Conservation (phyloP, 78 protist genomes). For the Dictyostelium firmibasis region DNA sequence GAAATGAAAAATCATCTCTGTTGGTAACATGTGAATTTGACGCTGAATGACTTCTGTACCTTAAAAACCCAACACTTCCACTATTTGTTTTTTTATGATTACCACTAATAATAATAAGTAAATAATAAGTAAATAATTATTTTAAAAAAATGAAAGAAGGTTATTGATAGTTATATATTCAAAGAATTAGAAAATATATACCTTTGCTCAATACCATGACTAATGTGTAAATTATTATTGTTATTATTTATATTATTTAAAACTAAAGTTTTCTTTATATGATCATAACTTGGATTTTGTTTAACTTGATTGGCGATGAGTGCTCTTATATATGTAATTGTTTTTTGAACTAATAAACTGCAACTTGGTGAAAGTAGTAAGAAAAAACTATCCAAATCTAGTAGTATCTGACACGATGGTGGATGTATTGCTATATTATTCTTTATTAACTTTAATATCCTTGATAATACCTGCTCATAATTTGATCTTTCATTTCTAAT, state of each 20-base stretch:
- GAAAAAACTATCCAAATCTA: constrained; percentile 45
- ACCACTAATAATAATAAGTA: not conserved
- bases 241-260: not conserved
- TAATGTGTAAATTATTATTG: not conserved
- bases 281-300: constrained; percentile 34
- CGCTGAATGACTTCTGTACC: constrained; percentile 50
- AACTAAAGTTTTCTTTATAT: not conserved
- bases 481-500: constrained; percentile 63
- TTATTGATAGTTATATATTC: no score
- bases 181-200: not conserved
- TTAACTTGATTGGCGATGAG: constrained; percentile 48
- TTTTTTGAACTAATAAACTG: constrained; percentile 7
- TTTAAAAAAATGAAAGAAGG: no score
- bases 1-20: not conserved
- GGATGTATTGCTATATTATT: constrained; percentile 75
- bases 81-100: not conserved
- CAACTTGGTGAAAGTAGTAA: not conserved
- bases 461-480: constrained; percentile 52
- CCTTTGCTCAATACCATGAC: not conserved
- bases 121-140: not conserved
- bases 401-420: constrained; percentile 31
- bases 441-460: constrained; percentile 52
- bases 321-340: constrained; percentile 62
- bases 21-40: not conserved
- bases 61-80: constrained; percentile 11